A percentile compares a stretch with the other conserved stretches of the same genome.
These are phyloP conservation scores for Effrenium voratum DNA, from an alignment of 73 alveolate species.

Conservation along the genomic window DNA sequence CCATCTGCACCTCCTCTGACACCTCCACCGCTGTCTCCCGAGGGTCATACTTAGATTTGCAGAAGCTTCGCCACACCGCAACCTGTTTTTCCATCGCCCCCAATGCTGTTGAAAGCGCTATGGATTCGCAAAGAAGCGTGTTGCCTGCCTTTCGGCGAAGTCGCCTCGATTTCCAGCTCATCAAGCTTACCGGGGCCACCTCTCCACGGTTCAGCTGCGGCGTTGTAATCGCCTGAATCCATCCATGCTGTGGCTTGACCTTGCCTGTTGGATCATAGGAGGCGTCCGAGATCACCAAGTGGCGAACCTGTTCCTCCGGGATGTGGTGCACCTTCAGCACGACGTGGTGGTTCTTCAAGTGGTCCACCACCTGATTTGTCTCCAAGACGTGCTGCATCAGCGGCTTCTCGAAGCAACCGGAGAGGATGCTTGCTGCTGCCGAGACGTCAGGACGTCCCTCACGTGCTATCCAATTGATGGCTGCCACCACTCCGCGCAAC, in stretches of 20 bases:
- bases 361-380: not conserved
- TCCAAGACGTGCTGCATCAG: not conserved
- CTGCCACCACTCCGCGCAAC: not conserved
- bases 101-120: not conserved
- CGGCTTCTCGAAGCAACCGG: not conserved
- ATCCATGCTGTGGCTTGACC: slow-evolving; percentile 36
- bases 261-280: slow-evolving; percentile 21
- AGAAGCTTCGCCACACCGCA: not conserved
- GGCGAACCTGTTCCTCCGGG: not conserved
- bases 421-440: not conserved
- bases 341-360: not conserved
- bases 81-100: not conserved
- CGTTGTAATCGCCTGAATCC: not conserved
- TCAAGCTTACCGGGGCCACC: not conserved
- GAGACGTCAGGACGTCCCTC: slow-evolving; percentile 21
- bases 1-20: not conserved
- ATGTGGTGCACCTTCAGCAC: not conserved
- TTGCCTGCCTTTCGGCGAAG: not conserved
- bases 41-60: not conserved
- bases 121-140: not conserved
- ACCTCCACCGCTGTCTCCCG: not conserved
- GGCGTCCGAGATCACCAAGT: not conserved
- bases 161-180: not conserved
- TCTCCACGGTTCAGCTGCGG: not conserved
- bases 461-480: not conserved